Percentiles rank a stretch among this genome's conserved stretches.
Evolutionary conservation across 352 stramenopile species (phyloP).

Genomic region (Phytophthora pseudosyringae): DNA sequence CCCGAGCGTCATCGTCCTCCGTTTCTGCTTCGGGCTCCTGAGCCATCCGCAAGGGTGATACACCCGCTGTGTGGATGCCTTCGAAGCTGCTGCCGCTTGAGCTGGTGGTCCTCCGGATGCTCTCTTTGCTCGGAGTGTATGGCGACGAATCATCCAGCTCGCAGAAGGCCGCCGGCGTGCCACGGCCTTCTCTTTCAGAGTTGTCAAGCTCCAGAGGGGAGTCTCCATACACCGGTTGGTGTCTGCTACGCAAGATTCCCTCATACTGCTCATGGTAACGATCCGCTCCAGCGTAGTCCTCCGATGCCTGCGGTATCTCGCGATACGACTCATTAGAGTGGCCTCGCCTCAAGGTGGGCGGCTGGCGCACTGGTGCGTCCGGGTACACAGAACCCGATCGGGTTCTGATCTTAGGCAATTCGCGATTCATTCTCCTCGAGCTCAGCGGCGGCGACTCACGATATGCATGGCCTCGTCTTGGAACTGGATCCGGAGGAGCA

Average conservation of each 20-base stretch:
- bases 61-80: constrained; percentile 7
- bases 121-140: constrained; percentile 38
- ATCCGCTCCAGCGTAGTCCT: constrained; percentile 12
- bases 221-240: constrained; percentile 15
- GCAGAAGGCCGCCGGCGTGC: constrained; percentile 21
- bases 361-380: constrained; percentile 4
- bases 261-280: constrained; percentile 11
- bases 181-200: constrained; percentile 10
- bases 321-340: constrained; percentile 18
- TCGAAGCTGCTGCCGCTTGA: constrained; percentile 42
- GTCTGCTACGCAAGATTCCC: neutral
- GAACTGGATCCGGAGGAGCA: neutral
- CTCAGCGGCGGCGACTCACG: constrained; percentile 10
- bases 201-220: constrained; percentile 31
- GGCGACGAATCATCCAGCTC: constrained; percentile 24
- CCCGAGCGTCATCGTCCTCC: constrained; percentile 27
- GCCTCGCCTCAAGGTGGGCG: constrained; percentile 24
- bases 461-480: constrained; percentile 22
- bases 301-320: neutral
- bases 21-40: constrained; percentile 32
- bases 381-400: constrained; percentile 17
- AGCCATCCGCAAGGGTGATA: constrained; percentile 15
- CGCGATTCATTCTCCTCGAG: constrained; percentile 4
- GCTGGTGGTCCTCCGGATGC: constrained; percentile 41
- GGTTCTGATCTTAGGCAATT: constrained; percentile 20